Conservation (phyloP, 345 rosid genomes). For the Tarenaya hassleriana region DNA sequence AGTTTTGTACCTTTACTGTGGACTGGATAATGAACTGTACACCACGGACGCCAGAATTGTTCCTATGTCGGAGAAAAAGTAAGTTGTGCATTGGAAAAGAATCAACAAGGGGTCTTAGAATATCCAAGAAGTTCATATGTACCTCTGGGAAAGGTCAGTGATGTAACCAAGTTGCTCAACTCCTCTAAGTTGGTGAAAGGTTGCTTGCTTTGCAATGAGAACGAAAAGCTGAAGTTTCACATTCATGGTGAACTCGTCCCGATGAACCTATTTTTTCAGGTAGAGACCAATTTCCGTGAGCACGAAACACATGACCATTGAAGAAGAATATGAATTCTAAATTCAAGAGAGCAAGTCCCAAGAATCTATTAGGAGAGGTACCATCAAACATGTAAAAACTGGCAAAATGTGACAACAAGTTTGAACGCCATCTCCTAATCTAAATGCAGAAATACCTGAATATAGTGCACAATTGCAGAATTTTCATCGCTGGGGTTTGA, state of each 20-base stretch:
- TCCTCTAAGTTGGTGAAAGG: constrained; percentile 94
- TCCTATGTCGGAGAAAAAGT: constrained; percentile 40
- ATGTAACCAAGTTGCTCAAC: constrained; percentile 95
- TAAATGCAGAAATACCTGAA: constrained; percentile 57
- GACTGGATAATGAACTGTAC: constrained; percentile 84
- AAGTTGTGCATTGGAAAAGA: constrained; percentile 1
- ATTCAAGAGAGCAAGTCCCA: too few species aligned
- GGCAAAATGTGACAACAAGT: too few species aligned
- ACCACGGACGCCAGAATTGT: constrained; percentile 69
- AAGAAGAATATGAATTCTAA: too few species aligned
- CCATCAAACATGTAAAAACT: too few species aligned
- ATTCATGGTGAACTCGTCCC: constrained; percentile 68
- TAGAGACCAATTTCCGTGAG: constrained; percentile 12
- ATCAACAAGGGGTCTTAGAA: constrained; percentile 1
- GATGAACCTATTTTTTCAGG: constrained; percentile 64
- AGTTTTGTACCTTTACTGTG: constrained; percentile 51
- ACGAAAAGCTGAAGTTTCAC: constrained; percentile 75
- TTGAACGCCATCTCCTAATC: too few species aligned
- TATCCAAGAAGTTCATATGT: neutral
- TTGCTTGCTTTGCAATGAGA: constrained; percentile 75
- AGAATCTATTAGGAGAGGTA: too few species aligned
- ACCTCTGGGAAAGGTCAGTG: constrained; percentile 71
- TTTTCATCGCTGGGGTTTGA: constrained; percentile 80
- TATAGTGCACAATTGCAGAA: constrained; percentile 74
- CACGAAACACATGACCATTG: constrained; percentile 1